Base-by-base conservation (phyloP, 176 grass and related monocot genomes). In the Aechmea fasciata region DNA sequence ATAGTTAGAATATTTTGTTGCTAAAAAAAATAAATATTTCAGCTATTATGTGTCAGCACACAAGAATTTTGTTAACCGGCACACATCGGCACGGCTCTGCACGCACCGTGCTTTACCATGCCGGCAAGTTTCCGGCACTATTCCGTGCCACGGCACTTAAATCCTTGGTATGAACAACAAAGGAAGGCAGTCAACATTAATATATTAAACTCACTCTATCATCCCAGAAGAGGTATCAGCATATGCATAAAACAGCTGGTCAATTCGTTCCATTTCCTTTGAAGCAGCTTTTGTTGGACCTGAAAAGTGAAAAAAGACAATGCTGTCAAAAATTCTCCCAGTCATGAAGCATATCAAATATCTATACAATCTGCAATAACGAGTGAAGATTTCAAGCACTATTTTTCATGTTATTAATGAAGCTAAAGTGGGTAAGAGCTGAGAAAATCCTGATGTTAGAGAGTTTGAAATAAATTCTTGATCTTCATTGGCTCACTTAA, bases 191-290 rank as follows among this genome's bases (percentile, higher is more conserved):
- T 61, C 55, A 61, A 61, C n/a, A 18, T 61, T 15, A 61, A 61
- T 61, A 19, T 7, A 49, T 12, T 10, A 53, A 85, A 85, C 89
- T 83, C 78, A 97, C 93, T 92, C 93, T 62, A 97, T 97, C 73
- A 85, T 78, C 47, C 79, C 77, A 11, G 84, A 92, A 48, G 86
- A 81, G 47, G 50, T 84, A 64, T 92, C 93, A 24, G 93, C 89
- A 75, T 97, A 92, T 55, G 75, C 76, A 78, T 90, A 76, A 70
- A 97, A 97, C 47, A 97, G 72, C 71, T 85, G 87, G 77, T 97
- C 93, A 71, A 97, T 97, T 53, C 90, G 82, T 69, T 97, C 93
- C 19, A 90, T 74, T 85, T 97, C 93, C 82, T 97, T 97, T 29
- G 93, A 87, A 78, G 82, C 80, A 13, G 82, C 81, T 90, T 92